Evolutionary conservation across 2,329 filamentous ascomycete species (phyloP).

Genomic region (Penicillium griseofulvum): DNA sequence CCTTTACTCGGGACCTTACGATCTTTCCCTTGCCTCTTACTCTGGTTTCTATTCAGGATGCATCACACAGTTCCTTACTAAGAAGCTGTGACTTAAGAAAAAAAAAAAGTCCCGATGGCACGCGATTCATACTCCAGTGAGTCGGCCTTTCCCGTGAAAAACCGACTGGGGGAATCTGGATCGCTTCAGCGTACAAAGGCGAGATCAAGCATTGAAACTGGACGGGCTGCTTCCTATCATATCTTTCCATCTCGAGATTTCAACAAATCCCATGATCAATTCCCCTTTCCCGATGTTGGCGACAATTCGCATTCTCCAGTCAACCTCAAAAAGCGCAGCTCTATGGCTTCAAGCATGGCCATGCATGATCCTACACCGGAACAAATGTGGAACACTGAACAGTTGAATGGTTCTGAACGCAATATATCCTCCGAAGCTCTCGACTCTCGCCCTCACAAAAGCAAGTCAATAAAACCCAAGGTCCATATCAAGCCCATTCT

Average conservation of each 20-base stretch:
- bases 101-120: conserved; percentile 16
- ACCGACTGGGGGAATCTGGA: conserved; percentile 14
- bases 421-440: conserved; percentile 16
- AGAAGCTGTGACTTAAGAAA: conserved; percentile 9
- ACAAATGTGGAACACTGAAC: conserved; percentile 12
- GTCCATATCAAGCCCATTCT: conserved; percentile 56
- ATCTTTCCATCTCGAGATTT: conserved; percentile 7
- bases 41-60: conserved; percentile 9
- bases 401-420: conserved; percentile 5
- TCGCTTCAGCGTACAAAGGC: conserved; percentile 11
- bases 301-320: conserved; percentile 9
- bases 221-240: conserved; percentile 8
- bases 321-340: conserved; percentile 8
- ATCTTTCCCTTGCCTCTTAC: neutral
- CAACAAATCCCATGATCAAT: conserved; percentile 10
- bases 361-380: conserved; percentile 10
- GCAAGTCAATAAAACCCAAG: conserved; percentile 27
- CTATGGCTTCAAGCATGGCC: conserved; percentile 13
- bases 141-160: conserved; percentile 14
- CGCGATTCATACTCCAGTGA: conserved; percentile 14
- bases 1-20: neutral
- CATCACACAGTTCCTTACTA: conserved; percentile 11
- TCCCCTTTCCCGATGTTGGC: conserved; percentile 16
- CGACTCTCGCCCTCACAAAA: conserved; percentile 20
- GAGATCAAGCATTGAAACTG: conserved; percentile 7